These are phyloP conservation scores for Eucalyptus sp. DNA, from an alignment of 345 rosid species.

Conservation along the genomic window DNA sequence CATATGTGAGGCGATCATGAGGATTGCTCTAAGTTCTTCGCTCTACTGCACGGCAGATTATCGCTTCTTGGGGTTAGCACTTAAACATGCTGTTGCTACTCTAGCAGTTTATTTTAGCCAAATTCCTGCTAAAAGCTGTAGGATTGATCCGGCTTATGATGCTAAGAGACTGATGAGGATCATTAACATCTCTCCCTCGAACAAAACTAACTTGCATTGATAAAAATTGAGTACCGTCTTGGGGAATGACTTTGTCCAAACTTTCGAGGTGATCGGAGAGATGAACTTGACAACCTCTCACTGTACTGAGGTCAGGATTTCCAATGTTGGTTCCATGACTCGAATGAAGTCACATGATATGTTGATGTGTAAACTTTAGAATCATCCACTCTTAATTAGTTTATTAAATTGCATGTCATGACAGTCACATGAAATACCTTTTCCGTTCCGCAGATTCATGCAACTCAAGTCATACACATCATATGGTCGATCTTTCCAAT, in stretches of 20 bases:
- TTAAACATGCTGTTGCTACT: neutral
- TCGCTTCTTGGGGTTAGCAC: neutral
- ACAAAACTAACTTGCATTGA: neutral
- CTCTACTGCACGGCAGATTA: neutral
- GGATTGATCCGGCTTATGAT: neutral
- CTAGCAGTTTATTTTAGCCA: neutral
- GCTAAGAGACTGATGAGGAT: neutral
- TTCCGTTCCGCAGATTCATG: rapidly evolving
- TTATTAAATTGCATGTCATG: neutral
- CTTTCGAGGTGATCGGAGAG: neutral
- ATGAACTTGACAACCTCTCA: neutral
- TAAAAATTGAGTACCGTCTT: neutral
- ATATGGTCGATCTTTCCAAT: rapidly evolving
- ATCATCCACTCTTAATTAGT: no score
- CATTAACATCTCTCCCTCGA: neutral
- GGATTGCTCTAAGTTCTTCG: neutral
- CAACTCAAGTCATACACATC: neutral
- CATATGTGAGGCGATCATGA: neutral
- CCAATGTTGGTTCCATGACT: neutral
- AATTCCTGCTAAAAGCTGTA: neutral
- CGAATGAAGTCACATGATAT: neutral
- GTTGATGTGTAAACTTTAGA: neutral
- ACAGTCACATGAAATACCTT: neutral
- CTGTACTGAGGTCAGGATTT: neutral
- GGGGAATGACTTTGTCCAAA: neutral